Percentiles rank a stretch among this genome's conserved stretches.
Conservation (phyloP, 1,284 basidiomycete species). For the Abortiporus biennis region DNA sequence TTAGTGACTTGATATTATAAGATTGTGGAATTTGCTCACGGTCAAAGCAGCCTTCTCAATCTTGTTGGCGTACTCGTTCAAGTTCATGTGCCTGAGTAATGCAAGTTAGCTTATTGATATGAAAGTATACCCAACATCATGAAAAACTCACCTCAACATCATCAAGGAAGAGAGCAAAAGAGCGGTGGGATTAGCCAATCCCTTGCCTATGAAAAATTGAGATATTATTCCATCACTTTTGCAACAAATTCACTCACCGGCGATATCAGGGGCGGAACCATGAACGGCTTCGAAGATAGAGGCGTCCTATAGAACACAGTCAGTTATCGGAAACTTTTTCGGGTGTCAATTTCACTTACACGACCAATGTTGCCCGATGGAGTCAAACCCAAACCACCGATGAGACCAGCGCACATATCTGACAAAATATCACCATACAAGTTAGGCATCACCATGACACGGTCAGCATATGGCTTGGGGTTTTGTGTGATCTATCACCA, state of each 20-base stretch:
- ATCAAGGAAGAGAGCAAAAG: conserved; percentile 92
- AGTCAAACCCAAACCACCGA: conserved; percentile 96
- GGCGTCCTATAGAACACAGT: conserved; percentile 63
- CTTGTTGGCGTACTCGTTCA: conserved; percentile 80
- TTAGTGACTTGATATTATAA: conserved; percentile 11
- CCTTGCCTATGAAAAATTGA: conserved; percentile 63
- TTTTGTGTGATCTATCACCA: conserved; percentile 76
- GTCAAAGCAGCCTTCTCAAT: conserved; percentile 90
- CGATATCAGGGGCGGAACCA: conserved; percentile 90
- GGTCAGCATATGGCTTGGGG: conserved; percentile 90
- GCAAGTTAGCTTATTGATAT: conserved; percentile 21
- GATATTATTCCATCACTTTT: not conserved
- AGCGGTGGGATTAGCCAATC: conserved; percentile 97
- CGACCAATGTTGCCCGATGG: conserved; percentile 98
- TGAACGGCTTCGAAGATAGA: conserved; percentile 99
- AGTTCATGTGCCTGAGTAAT: conserved; percentile 81
- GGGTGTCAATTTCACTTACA: conserved; percentile 36
- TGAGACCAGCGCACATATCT: conserved; percentile 98
- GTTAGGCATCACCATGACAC: conserved; percentile 99
- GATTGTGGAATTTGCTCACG: conserved; percentile 34
- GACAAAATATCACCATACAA: conserved; percentile 97
- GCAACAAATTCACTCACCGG: conserved; percentile 39
- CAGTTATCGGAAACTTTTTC: conserved; percentile 1
- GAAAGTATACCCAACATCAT: conserved; percentile 11
- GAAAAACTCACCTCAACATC: conserved; percentile 78